phyloP scores from a whole-genome alignment of 768 basidiomycete genomes.

The Leccinum imitatum region DNA sequence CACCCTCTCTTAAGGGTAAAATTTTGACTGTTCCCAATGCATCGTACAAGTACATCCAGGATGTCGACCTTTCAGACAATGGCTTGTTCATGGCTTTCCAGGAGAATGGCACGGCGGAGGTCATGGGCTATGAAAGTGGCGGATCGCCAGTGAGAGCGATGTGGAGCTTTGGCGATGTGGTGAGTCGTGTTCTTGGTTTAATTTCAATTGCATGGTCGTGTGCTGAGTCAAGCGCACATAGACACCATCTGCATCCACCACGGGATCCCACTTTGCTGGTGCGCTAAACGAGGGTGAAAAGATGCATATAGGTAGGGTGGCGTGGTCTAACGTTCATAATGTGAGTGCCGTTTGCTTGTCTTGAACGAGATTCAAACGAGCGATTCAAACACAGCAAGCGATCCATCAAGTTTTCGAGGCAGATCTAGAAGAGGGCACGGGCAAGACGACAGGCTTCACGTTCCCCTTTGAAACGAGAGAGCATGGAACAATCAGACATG shows the following conservation, averaged over 20 bases:
- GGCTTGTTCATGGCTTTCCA: constrained; percentile 64
- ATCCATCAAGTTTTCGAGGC: constrained; percentile 52
- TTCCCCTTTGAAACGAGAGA: constrained; percentile 64
- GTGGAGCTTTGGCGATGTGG: constrained; percentile 59
- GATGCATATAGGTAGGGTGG: constrained; percentile 60
- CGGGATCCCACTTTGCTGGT: constrained; percentile 58
- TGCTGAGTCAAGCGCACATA: constrained; percentile 20
- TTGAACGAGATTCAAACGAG: not conserved
- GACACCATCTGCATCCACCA: constrained; percentile 41
- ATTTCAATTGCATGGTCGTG: not conserved
- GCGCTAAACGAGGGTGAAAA: constrained; percentile 48
- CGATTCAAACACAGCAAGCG: constrained; percentile 43
- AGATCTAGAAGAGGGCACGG: constrained; percentile 46
- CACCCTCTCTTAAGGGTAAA: constrained; percentile 51
- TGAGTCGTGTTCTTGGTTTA: constrained; percentile 27
- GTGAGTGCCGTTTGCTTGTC: constrained; percentile 40
- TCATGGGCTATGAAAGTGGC: constrained; percentile 46
- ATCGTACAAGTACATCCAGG: constrained; percentile 52
- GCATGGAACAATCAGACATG: constrained; percentile 71
- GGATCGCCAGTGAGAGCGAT: constrained; percentile 43
- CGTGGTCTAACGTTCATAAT: constrained; percentile 57
- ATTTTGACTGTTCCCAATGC: constrained; percentile 41
- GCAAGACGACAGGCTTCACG: constrained; percentile 47
- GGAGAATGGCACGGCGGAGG: constrained; percentile 53
- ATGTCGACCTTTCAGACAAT: constrained; percentile 54